phyloP scores from a whole-genome alignment of 257 asterid species.

The Buddleja alternifolia region DNA sequence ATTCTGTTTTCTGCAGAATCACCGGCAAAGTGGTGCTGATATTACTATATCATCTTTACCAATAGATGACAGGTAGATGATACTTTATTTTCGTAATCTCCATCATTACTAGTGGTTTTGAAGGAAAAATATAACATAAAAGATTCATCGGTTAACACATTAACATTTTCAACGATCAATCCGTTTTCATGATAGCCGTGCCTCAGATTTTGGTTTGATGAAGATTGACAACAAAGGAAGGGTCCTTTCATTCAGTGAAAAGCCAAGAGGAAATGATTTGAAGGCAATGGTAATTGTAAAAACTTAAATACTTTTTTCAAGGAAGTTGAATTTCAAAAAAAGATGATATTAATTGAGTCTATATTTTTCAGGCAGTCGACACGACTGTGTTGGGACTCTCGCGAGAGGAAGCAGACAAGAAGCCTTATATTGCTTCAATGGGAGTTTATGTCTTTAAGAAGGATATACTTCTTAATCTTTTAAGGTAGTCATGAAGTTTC shows the following conservation, averaged over 20 bases:
- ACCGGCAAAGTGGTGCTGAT: conserved; percentile 95
- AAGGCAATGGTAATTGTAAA: conserved; percentile 76
- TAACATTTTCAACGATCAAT: conserved; percentile 24
- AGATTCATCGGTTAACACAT: background rate
- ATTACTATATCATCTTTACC: conserved; percentile 82
- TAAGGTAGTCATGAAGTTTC: conserved; percentile 53
- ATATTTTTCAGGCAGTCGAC: conserved; percentile 81
- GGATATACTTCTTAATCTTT: conserved; percentile 85
- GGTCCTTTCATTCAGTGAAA: conserved; percentile 80
- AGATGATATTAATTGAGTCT: conserved; percentile 16
- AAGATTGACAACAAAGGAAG: conserved; percentile 80
- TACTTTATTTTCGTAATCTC: conserved; percentile 8
- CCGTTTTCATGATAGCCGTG: conserved; percentile 73
- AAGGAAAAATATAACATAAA: no score
- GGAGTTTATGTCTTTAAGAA: conserved; percentile 97
- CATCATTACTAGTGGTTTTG: background rate
- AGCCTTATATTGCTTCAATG: conserved; percentile 98
- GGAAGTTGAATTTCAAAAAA: conserved; percentile 7
- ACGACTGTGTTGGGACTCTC: conserved; percentile 89
- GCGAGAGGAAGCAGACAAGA: conserved; percentile 79
- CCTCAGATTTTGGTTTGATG: conserved; percentile 97
- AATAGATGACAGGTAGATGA: conserved; percentile 72
- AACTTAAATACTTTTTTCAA: conserved; percentile 10
- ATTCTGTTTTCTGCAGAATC: conserved; percentile 58
- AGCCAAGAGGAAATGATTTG: conserved; percentile 80